Evolutionary conservation across 176 grass and related monocot species (phyloP).

Genomic region (Oryza glaberrima): DNA sequence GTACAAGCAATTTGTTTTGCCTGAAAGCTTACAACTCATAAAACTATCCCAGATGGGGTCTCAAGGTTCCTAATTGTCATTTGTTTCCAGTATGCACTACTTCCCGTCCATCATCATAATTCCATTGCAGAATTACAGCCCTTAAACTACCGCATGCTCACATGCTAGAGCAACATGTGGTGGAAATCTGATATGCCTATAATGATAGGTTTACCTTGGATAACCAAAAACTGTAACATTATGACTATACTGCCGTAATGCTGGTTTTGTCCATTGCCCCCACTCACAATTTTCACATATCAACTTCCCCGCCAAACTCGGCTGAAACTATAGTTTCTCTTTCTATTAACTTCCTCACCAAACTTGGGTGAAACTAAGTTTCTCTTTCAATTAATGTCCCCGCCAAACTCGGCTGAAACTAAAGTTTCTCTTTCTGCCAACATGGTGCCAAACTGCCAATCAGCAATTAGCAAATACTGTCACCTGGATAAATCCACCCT

Average conservation of each 20-base stretch:
- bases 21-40: not conserved
- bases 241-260: not conserved
- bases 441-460: not conserved
- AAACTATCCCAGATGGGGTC: not conserved
- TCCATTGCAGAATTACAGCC: not conserved
- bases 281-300: conserved; percentile 3
- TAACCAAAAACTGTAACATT: not conserved
- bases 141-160: not conserved
- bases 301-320: not conserved
- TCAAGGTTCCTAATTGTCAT: conserved; percentile 23
- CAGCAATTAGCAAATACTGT: conserved; percentile 2
- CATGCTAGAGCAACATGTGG: not conserved
- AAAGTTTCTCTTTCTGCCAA: conserved; percentile 12
- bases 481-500: not conserved
- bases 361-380: not conserved
- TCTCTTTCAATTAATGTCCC: not conserved
- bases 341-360: not conserved
- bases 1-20: not conserved
- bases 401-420: not conserved
- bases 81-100: not conserved
- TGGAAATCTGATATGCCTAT: not conserved
- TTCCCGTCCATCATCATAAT: not conserved
- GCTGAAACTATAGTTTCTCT: not conserved
- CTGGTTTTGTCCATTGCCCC: not conserved
- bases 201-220: too few species aligned